Evolutionary conservation across 1,139 yeast species (phyloP), one percentile per base, ranked within the genome.

Genomic region (Diutina pseudorugosa): DNA sequence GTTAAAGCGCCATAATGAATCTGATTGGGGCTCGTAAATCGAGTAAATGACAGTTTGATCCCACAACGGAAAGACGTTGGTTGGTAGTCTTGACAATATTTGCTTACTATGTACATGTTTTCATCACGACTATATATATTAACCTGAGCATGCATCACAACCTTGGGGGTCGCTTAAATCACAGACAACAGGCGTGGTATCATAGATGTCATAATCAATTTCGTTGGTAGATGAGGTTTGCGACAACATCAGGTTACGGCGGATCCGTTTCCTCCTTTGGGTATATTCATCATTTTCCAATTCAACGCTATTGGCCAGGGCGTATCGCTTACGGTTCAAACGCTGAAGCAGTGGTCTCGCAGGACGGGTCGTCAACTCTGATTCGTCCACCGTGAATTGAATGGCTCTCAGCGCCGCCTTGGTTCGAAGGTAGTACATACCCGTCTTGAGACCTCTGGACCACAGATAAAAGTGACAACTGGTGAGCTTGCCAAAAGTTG

Each of bases 381-480:
- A 7, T 9, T 25, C 36, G 61, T 78, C 82, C 54, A 79, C 77
- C 21, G 83, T 79, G 61, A 79, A 79, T 63, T 79, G 83, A 61
- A 79, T 79, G 51, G 83, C 83, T 58, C 81, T 76, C 44, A 82
- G 71, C 50, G 84, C 84, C 56, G 83, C 82, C 65, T 79, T 83
- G 4, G 84, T 79, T 67, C 84, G 71, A 59, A 79, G 69, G 61
- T 79, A 79, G 65, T 79, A 79, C 82, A 79, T 79, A 58, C 84
- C 84, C 47, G 84, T 79, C 66, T 79, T 79, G 57, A 79, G 71
- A 47, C 84, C 84, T 62, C 75, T 77, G 68, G 30, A 19, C 51
- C 51, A 48, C 20, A 25, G 16, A 23, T 36, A 48, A 18, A 48
- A 48, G 23, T 48, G 51, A n/a, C 42, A 36, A 19, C 33, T 23